Evolutionary conservation across 768 basidiomycete species (phyloP), one percentile per base, ranked within the genome.

Genomic region (Mrakia hoshinonis): DNA sequence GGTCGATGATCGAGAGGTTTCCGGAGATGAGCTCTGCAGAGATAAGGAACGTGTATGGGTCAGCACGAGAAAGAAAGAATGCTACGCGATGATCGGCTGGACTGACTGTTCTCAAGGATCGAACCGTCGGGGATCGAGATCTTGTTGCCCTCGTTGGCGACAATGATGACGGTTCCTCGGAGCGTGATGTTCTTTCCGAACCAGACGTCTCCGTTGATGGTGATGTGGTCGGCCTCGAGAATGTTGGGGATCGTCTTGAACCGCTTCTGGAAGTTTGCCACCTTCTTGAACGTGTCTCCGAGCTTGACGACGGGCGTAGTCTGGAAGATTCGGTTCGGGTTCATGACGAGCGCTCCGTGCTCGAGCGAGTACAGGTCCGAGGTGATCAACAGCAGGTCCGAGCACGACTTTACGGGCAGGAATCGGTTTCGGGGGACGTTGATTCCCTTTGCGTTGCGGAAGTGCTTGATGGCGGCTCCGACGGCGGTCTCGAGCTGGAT

Each of bases 221-320:
- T 96, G 80, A 96, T 84, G 81, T 96, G 93, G 80, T 96, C 94
- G 74, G 95, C 83, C 77, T 96, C 93, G 73, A 91, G 81, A 75
- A 96, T 89, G 77, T 86, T 86, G 38, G 93, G 93, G 76, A 95
- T 93, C 80, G 88, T 90, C 84, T 91, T 90, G 86, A 97, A 95
- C 62, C 92, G 87, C 80, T 91, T 90, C 82, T 93, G 90, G 84
- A 95, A 95, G 79, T 91, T 78, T 74, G 78, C 76, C 68, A 90
- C 89, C 86, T 91, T 94, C 85, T 94, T 96, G 86, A 98, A 96
- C 79, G 90, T 89, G 80, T 93, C 91, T 55, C 93, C 92, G 62
- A 96, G 85, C 83, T 96, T 96, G 84, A 97, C 90, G 62, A 95
- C 92, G n/a, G 93, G 95, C 34, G 91, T 82, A 24, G 86, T 77